phyloP scores from a whole-genome alignment of 2,329 filamentous ascomycete genomes.

The Talaromyces sp. region DNA sequence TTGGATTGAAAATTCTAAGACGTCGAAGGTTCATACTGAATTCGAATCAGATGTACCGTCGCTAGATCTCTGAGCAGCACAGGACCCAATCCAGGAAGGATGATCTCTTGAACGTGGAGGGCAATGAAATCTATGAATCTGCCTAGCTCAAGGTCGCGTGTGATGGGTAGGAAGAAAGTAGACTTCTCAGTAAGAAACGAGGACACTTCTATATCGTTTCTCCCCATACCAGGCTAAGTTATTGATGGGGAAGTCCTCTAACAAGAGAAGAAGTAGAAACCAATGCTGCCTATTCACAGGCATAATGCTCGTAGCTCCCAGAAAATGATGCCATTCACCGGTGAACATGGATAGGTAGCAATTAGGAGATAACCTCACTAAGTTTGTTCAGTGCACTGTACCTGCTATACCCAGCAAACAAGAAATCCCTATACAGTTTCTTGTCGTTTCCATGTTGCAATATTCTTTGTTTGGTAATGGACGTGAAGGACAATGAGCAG shows the following conservation, averaged over 20 bases:
- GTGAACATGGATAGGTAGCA: background rate
- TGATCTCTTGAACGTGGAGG: background rate
- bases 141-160: background rate
- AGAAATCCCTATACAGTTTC: background rate
- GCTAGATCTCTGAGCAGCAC: background rate
- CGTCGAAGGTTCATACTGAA: background rate
- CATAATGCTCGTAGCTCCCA: background rate
- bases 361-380: background rate
- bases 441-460: background rate
- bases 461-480: background rate
- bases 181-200: background rate
- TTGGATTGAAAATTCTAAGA: background rate
- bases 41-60: background rate
- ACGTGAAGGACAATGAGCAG: background rate
- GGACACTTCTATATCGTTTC: background rate
- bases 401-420: background rate
- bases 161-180: background rate
- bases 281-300: background rate
- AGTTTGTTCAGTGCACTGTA: background rate
- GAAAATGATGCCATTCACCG: background rate
- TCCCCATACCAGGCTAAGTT: background rate
- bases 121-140: background rate
- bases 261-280: background rate
- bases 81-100: background rate
- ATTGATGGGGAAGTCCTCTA: background rate